Evolutionary conservation across 768 basidiomycete genomes (phyloP).

Genomic region (Candolleomyces eurysporus): DNA sequence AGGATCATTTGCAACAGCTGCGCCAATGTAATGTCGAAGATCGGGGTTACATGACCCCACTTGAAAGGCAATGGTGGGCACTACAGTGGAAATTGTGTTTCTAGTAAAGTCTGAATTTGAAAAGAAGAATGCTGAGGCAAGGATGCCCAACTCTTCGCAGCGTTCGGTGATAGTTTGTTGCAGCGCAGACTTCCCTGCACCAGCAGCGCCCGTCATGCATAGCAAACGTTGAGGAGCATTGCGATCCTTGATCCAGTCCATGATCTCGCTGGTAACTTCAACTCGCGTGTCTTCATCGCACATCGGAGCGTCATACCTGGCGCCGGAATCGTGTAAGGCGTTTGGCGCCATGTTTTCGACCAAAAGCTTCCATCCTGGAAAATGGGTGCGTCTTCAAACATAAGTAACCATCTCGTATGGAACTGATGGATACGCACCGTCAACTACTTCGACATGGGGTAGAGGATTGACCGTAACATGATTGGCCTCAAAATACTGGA

Average conservation of each 20-base stretch:
- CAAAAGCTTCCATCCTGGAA: too few relatives aligned
- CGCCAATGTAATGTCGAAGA: neutral
- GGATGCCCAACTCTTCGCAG: neutral
- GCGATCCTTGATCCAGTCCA: neutral
- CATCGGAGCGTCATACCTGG: neutral
- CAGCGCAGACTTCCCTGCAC: constrained; percentile 3
- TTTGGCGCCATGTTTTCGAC: neutral
- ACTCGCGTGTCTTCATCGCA: neutral
- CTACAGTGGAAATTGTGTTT: neutral
- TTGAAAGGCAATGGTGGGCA: constrained; percentile 4
- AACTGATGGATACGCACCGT: too few relatives aligned
- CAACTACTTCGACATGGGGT: too few relatives aligned
- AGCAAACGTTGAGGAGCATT: neutral
- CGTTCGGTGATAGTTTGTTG: neutral
- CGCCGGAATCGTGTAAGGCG: neutral
- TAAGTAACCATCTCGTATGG: too few relatives aligned
- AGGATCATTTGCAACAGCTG: neutral
- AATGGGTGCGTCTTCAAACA: too few relatives aligned
- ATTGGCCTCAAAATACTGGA: too few relatives aligned
- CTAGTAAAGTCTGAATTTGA: neutral
- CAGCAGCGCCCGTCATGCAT: constrained; percentile 4
- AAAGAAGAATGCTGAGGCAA: constrained; percentile 5
- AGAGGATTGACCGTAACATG: too few relatives aligned
- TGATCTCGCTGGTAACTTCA: neutral
- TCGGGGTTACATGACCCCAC: neutral